Percentiles rank a stretch among this genome's conserved stretches.
Evolutionary conservation across 2,329 filamentous ascomycete species (phyloP).

Genomic region (Pezicula neosporulosa): DNA sequence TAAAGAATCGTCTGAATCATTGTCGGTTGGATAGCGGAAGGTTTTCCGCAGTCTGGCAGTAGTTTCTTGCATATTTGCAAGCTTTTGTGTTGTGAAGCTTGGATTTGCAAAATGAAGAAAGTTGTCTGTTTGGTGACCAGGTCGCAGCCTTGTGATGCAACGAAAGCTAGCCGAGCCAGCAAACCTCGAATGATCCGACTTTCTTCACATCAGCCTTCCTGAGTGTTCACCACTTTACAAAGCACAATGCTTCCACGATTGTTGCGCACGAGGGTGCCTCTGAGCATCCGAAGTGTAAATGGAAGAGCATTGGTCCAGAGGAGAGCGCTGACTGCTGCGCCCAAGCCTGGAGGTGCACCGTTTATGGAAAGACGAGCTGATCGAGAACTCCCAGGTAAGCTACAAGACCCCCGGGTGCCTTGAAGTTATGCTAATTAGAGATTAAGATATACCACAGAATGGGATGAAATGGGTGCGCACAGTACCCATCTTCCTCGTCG

Average conservation of each 20-base stretch:
- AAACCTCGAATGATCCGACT: neutral
- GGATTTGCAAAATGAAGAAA: neutral
- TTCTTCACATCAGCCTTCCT: neutral
- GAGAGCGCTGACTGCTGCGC: conserved; percentile 50
- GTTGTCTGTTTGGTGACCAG: neutral
- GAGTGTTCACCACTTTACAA: neutral
- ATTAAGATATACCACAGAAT: conserved; percentile 20
- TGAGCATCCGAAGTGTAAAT: conserved; percentile 7
- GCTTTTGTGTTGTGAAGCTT: neutral
- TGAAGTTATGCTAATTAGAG: neutral
- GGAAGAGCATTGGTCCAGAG: conserved; percentile 25
- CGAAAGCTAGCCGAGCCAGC: neutral
- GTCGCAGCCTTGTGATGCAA: neutral
- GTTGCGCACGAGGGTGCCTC: conserved; percentile 19
- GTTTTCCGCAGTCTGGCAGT: conserved; percentile 68
- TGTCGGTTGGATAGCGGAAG: conserved; percentile 70
- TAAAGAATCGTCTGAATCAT: conserved; percentile 46
- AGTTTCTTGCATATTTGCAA: conserved; percentile 19
- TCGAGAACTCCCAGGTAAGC: conserved; percentile 61
- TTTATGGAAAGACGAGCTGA: conserved; percentile 63
- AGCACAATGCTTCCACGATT: conserved; percentile 26
- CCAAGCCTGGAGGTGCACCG: conserved; percentile 57
- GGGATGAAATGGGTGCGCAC: conserved; percentile 62
- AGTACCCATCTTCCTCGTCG: conserved; percentile 73
- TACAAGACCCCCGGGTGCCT: neutral